These are phyloP conservation scores for Kwoniella shivajii DNA, from an alignment of 1,284 basidiomycete species.

Conservation along the genomic window DNA sequence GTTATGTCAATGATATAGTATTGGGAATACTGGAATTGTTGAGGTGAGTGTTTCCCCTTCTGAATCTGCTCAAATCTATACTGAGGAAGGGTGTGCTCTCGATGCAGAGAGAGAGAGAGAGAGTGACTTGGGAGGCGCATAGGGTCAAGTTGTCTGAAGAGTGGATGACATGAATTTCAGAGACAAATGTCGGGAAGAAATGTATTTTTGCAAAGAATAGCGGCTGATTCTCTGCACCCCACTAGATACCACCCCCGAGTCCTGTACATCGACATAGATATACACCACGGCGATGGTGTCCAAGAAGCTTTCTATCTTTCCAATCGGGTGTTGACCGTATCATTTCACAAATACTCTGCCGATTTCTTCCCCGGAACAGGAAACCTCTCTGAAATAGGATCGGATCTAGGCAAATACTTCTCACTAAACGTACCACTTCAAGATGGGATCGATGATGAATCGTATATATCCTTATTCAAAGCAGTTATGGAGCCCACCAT, in stretches of 20 bases:
- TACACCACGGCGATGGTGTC: slow-evolving; percentile 95
- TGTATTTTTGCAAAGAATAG: too few species aligned
- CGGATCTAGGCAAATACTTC: slow-evolving; percentile 90
- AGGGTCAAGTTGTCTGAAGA: too few species aligned
- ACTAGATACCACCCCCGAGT: slow-evolving; percentile 85
- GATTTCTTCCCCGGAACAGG: slow-evolving; percentile 98
- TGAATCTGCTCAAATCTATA: background rate
- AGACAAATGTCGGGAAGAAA: background rate
- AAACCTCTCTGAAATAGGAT: slow-evolving; percentile 82
- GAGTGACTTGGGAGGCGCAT: too few species aligned
- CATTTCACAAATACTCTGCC: slow-evolving; percentile 98
- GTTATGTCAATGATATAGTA: slow-evolving; percentile 95
- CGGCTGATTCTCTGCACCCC: background rate
- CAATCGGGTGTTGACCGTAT: slow-evolving; percentile 96
- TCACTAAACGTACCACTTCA: slow-evolving; percentile 92
- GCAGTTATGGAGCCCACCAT: slow-evolving; percentile 94
- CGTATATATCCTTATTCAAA: slow-evolving; percentile 94
- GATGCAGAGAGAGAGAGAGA: too few species aligned
- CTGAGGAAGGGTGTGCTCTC: too few species aligned
- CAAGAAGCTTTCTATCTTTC: slow-evolving; percentile 98
- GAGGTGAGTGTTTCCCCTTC: slow-evolving; percentile 59
- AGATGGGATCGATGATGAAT: slow-evolving; percentile 96
- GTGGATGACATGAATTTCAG: background rate
- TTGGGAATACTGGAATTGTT: slow-evolving; percentile 89
- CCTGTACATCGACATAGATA: slow-evolving; percentile 95